phyloP scores from a whole-genome alignment of 1,284 basidiomycete species.

The Cryptococcus sp. region DNA sequence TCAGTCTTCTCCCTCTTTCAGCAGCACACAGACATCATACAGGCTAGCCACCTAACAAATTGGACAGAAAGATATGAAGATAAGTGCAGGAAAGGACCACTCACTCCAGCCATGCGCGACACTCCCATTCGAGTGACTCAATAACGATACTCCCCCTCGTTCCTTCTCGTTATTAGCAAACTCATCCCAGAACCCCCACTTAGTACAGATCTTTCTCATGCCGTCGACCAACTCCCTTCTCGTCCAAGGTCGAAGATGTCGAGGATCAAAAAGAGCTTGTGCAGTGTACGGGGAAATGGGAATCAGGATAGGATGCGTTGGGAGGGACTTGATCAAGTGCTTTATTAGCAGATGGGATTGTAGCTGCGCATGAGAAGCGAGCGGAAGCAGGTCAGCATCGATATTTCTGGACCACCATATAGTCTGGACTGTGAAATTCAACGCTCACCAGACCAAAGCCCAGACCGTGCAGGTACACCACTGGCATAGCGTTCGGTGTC shows the following conservation, averaged over 20 bases:
- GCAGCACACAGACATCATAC: neutral
- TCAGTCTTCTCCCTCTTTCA: neutral
- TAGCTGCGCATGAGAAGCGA: constrained; percentile 51
- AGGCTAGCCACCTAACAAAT: neutral
- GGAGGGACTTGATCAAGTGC: constrained; percentile 54
- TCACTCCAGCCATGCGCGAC: constrained; percentile 50
- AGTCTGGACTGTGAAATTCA: neutral
- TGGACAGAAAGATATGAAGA: neutral
- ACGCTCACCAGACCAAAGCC: constrained; percentile 66
- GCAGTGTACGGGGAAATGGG: constrained; percentile 81
- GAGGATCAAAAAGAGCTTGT: constrained; percentile 75
- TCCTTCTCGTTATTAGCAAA: neutral
- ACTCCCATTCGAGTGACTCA: constrained; percentile 78
- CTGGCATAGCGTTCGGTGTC: constrained; percentile 60
- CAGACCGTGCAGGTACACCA: constrained; percentile 83
- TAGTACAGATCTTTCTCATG: constrained; percentile 63
- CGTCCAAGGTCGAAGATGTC: constrained; percentile 69
- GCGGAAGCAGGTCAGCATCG: neutral
- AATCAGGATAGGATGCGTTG: constrained; percentile 73
- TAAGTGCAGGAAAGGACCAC: constrained; percentile 10
- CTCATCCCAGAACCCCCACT: constrained; percentile 62
- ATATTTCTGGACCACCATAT: too few species aligned
- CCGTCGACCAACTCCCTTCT: constrained; percentile 62
- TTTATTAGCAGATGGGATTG: constrained; percentile 53
- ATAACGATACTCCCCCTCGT: constrained; percentile 51